Evolutionary conservation across 768 basidiomycete genomes (phyloP), one percentile per base, ranked within the genome.

Genomic region (Cyclocybe aegerita): DNA sequence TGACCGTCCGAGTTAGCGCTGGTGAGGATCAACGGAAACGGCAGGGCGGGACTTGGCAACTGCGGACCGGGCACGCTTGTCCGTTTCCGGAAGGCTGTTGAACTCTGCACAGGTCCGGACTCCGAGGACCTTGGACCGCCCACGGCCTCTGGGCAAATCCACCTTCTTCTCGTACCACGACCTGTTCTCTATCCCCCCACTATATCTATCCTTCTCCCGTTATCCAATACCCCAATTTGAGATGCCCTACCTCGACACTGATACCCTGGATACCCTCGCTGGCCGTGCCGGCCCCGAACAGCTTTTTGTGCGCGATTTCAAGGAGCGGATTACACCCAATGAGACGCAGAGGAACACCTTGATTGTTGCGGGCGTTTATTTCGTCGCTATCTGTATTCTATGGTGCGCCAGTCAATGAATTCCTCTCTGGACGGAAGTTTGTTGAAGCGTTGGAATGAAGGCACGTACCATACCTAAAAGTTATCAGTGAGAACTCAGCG

Each of bases 311-410:
- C 66, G 78, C 48, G 72, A 78, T 59, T 69, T 76, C 58, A 55
- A 73, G 54, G 65, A 68, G 3, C 64, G 59, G 47, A 52, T 92
- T 33, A 81, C 80, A 16, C 90, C 90, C 1, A 89, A 81, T 54
- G 72, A 69, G 8, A 92, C 90, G 7, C 90, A 93, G 64, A 72
- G 75, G 56, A 82, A 73, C 10, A 93, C 91, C 1, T 70, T 93
- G 41, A 91, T 93, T 48, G 85, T 91, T 30, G 91, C 90, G 6
- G 89, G 81, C 8, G 75, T 75, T 30, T 93, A 93, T 67, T 71
- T 92, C 48, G 23, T 92, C 16, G 77, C 69, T 3, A 93, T 93
- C 64, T 86, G 74, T n/a, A 83, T 93, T 46, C 68, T 93, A 54
- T 93, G 91, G 90, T 87, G 62, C 55, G 83, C 63, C 9, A 39